Evolutionary conservation across 768 basidiomycete species (phyloP), one percentile per base, ranked within the genome.

Genomic region (Agaricus blazei): DNA sequence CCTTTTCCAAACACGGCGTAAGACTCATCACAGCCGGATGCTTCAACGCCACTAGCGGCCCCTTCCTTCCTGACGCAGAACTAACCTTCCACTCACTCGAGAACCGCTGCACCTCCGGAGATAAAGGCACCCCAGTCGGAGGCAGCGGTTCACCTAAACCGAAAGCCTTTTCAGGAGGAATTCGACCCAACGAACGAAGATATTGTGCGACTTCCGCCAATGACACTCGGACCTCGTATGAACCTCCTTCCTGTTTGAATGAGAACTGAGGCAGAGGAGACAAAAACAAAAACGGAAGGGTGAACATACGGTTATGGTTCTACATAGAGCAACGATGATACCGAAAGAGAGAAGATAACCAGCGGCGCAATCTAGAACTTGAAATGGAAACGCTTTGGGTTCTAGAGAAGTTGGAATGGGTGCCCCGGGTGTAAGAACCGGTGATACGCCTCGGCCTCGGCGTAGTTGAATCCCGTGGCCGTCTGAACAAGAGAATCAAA

Each of bases 401-500:
- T 51, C 19, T 6, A 50, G 44, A 44, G 59, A 57, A 29, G 54
- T 28, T 2, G 43, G 40, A 11, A 53, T 36, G 9, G 40, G 31
- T 26, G 45, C 51, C 45, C 56, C 43, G n/a, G 56, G 6, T 46
- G 50, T 3, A 54, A 56, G 52, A 65, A 77, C 8, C 63, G 56
- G 0, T 69, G 67, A 57, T 73, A 80, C 2, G 79, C 79, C 48
- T 74, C 67, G 2, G 72, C 81, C 67, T 87, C 84, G 6, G 78
- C 78, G n/a, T 68, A 62, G 51, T 83, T 84, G 64, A 84, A 80
- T 0, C 84, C 84, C 0, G 75, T 77, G 2, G 81, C 81, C 0
- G 80, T 83, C 67, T 87, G 83, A 0, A 84, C 80, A 2, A 85
- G 69, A 1, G 83, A 85, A 60, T 87, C 83, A 54, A 85, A 85